Base-by-base conservation (phyloP, 2,329 filamentous ascomycete species). In the Endoconidiophora laricicola region DNA sequence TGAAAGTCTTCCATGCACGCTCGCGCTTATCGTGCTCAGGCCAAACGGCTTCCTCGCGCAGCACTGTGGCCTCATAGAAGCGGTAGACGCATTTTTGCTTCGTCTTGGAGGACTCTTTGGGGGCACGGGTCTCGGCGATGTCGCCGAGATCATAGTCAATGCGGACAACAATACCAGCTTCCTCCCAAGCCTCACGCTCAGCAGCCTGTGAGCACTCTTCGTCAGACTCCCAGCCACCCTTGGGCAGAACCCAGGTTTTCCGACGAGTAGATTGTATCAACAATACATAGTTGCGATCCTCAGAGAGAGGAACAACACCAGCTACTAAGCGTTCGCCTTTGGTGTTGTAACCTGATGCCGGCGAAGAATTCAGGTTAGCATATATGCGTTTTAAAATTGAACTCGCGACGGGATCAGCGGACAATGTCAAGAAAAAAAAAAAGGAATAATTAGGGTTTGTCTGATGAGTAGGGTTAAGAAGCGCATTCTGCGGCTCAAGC, bases 221-320 rank as follows among this genome's bases (percentile, higher is more conserved):
- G 65, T 98, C 91, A 33, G 79, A 82, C 66, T 98, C 91, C 88
- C 91, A 98, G 54, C 91, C 91, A 61, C 91, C 91, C 65, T 98
- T 98, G 54, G 91, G 91, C 53, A 98, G 73, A 41, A 98, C 91
- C 91, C 91, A 98, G 59, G 85, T 86, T 64, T 86, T 86, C 59
- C 87, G 81, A 56, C 86, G 78, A 48, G 85, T 90, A 49, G 87
- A 94, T 69, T 95, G 87, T 59, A 96, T 94, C 58, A 98, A 73
- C 58, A 98, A 74, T 54, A 98, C 90, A 64, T 84, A 82, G 59
- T 79, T 81, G 65, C 86, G 90, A 69, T 94, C 88, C 59, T 74
- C 66, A 50, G 86, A 91, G 56, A 96, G 72, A 56, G 91, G 86
- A 44, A 98, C 91, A 52, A 96, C 81, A 58, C 91, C 91, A 54